phyloP scores from a whole-genome alignment of 148 eudicot genomes.

The Salicornia ramosissima region DNA sequence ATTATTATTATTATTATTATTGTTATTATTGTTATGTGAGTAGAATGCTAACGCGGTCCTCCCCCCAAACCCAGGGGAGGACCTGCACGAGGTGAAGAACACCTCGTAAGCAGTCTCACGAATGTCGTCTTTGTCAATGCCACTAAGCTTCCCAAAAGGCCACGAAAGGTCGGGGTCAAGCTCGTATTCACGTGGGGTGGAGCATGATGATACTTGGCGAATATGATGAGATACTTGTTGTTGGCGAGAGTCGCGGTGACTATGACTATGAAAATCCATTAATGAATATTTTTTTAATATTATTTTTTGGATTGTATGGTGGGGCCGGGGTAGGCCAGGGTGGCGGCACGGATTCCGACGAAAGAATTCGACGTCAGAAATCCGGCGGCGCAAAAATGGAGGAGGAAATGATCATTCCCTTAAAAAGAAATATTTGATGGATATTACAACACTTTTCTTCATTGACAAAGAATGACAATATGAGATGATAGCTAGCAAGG shows the following conservation, averaged over 20 bases:
- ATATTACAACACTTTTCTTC: constrained; percentile 23
- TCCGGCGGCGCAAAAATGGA: constrained; percentile 36
- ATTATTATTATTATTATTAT: constrained; percentile 7
- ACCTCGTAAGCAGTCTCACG: constrained; percentile 84
- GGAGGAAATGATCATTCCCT: constrained; percentile 36
- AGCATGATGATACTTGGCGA: constrained; percentile 9
- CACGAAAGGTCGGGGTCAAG: constrained; percentile 37
- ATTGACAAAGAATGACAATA: constrained; percentile 8
- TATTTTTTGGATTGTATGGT: neutral
- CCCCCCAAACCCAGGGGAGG: constrained; percentile 90
- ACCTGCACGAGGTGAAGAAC: constrained; percentile 85
- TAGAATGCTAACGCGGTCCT: constrained; percentile 40
- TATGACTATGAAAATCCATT: constrained; percentile 39
- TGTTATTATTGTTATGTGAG: constrained; percentile 20
- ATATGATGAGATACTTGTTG: constrained; percentile 1
- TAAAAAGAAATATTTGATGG: constrained; percentile 17
- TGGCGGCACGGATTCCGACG: constrained; percentile 23
- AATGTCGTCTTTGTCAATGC: constrained; percentile 55
- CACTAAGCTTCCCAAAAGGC: constrained; percentile 56
- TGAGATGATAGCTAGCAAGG: neutral
- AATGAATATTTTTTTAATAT: neutral
- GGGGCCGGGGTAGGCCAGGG: no score
- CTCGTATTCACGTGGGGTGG: neutral
- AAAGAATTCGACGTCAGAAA: constrained; percentile 19
- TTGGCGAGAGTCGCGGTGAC: constrained; percentile 36